Percentiles rank a stretch among this genome's conserved stretches.
Evolutionary conservation across 2,329 filamentous ascomycete species (phyloP).

Genomic region (Dactylellina leptospora): DNA sequence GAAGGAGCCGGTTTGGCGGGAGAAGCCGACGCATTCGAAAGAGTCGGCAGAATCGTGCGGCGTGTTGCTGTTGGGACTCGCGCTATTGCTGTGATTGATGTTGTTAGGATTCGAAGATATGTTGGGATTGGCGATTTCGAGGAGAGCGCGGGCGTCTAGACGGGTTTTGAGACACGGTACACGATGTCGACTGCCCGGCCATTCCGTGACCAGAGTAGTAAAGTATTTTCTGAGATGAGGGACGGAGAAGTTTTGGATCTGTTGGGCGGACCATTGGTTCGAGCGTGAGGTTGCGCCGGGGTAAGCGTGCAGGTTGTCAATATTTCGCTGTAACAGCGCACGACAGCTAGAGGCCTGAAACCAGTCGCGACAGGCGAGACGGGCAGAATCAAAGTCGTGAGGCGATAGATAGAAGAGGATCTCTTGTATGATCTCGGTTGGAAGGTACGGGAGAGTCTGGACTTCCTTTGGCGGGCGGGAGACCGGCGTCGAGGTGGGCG

Average conservation of each 20-base stretch:
- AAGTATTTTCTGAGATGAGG: conserved; percentile 52
- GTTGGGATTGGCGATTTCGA: conserved; percentile 26
- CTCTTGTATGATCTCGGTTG: conserved; percentile 55
- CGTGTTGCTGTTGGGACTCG: not conserved
- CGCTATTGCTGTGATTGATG: conserved; percentile 5
- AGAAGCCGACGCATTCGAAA: conserved; percentile 52
- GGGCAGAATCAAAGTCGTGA: conserved; percentile 55
- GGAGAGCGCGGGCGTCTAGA: conserved; percentile 51
- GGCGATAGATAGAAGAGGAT: conserved; percentile 54
- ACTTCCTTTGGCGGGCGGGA: conserved; percentile 16
- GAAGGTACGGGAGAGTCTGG: conserved; percentile 38
- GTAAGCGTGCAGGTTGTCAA: conserved; percentile 42
- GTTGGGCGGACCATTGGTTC: conserved; percentile 34
- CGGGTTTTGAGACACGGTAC: conserved; percentile 53
- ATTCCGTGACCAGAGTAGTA: conserved; percentile 53
- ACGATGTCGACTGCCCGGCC: conserved; percentile 54
- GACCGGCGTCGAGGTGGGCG: not conserved
- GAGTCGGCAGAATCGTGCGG: not conserved
- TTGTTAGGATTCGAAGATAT: not conserved
- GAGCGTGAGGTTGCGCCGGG: conserved; percentile 31
- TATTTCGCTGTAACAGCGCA: conserved; percentile 50
- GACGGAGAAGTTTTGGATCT: conserved; percentile 47
- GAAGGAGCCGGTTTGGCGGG: conserved; percentile 50
- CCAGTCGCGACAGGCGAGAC: conserved; percentile 54
- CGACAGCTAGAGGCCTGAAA: conserved; percentile 53